Base-by-base conservation (phyloP, 2,329 filamentous ascomycete genomes). In the Colletotrichum chrysophilum region DNA sequence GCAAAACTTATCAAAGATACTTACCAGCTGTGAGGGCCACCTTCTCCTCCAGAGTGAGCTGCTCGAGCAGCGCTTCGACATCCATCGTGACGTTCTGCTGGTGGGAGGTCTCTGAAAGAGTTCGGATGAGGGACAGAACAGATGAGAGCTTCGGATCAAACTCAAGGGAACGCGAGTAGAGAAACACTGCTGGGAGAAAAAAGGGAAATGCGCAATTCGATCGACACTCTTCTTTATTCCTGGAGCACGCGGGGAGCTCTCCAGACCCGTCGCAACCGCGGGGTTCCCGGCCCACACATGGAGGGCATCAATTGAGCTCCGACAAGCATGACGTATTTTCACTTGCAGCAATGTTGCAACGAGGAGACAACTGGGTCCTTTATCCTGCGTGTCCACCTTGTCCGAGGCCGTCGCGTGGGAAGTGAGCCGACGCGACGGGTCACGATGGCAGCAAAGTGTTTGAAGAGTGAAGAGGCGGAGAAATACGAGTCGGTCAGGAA, bases 21-120 rank as follows among this genome's bases (percentile, higher is more conserved):
- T 30, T 55, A 77, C 75, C 75, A n/a, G 75, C 75, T 43, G 75
- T 75, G n/a, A 77, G 75, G 12, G 72, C 38, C 0, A 77, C 74
- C 66, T 77, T 76, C 66, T 77, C 76, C 66, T 77, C 76, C 34
- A 77, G 28, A n/a, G 73, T 77, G 32, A 77, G 70, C 66, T 70
- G 74, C 43, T 75, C 70, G 16, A 77, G 66, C 32, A 77, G 65
- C 18, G 73, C 73, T 36, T 77, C 74, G 14, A 77, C 73, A 26
- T 77, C 76, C 73, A 72, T 76, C 30, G 55, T 58, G 56, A 43
- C 2, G 65, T 14, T 8, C 24, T 38, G 16, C 10, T 58, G 28
- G 26, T 52, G 13, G 13, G 10, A 18, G 48, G 30, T 61, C 38
- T 62, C 21, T 16, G 21, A 18, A 24, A 38, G 5, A 30, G 7